A percentile compares a stretch with the other conserved stretches of the same genome.
Evolutionary conservation across 139 green algal species (phyloP).

Genomic region (Klebsormidium nitens): DNA sequence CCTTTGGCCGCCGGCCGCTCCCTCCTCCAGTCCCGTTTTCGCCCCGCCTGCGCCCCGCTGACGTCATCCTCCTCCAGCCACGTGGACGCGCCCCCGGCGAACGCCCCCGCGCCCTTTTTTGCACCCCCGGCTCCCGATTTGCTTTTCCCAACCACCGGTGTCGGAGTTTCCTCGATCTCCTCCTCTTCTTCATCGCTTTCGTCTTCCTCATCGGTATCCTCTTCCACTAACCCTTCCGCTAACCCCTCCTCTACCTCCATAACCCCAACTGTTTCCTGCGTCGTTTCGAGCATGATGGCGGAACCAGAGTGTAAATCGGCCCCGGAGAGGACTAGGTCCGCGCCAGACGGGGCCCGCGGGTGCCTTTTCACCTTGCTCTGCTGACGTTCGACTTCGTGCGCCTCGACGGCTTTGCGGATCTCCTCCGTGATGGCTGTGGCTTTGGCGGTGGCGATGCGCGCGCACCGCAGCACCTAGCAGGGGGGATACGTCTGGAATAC

Average conservation of each 20-base stretch:
- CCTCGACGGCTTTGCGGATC: constrained; percentile 2
- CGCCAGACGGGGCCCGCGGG: not conserved
- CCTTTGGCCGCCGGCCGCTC: too few relatives aligned
- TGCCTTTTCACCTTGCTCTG: constrained; percentile 4
- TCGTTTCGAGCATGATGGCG: not conserved
- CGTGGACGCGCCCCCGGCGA: too few relatives aligned
- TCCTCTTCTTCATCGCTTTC: constrained; percentile 16
- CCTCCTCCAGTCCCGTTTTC: too few relatives aligned
- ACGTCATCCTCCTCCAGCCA: too few relatives aligned
- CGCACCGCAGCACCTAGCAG: constrained; percentile 25
- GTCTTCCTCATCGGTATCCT: constrained; percentile 9
- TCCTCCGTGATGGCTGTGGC: constrained; percentile 17
- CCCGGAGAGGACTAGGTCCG: not conserved
- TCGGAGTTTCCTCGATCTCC: not conserved
- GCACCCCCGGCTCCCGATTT: not conserved
- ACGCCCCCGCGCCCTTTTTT: too few relatives aligned
- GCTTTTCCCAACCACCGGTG: not conserved
- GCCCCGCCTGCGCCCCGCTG: too few relatives aligned
- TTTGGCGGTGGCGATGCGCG: constrained; percentile 18
- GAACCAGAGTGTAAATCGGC: not conserved
- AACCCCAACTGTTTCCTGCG: not conserved
- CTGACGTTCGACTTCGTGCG: not conserved
- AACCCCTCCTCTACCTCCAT: constrained; percentile 2
- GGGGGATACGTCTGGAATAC: too few relatives aligned
- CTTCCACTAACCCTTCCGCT: constrained; percentile 12